Evolutionary conservation across 441 rosid species (phyloP), one percentile per base, ranked within the genome.

Genomic region (Iberis amara): DNA sequence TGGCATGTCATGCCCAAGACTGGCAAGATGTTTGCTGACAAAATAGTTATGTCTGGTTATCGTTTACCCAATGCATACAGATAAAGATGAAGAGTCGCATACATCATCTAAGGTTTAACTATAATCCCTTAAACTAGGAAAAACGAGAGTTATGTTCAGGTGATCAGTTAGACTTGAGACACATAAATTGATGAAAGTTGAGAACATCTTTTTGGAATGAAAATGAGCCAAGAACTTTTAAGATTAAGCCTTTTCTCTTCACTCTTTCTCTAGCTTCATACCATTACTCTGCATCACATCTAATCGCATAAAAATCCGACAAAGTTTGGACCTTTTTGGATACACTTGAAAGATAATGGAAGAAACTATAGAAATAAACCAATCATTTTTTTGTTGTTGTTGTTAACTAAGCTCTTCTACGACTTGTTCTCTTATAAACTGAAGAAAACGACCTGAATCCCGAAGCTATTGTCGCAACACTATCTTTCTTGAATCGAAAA

Each of bases 1-100:
- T 92, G 98, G 98, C 96, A 86, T 57, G 96, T 92, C 43, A 92
- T 92, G 98, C 97, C 98, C 13, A 92, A 92, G 78, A 80, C 96
- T 0, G 96, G 98, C 54, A 92, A 83, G 81, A 92, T 86, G 98
- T 79, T 82, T 61, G 79, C 88, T 0, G 74, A 84, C 72, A 90
- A 90, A 62, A 40, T 90, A 23, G 87, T 86, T 55, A 67, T 81
- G 82, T 46, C 96, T 14, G 98, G 98, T 40, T 89, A 80, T 71
- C 81, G 64, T 35, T 68, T 92, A 58, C 98, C 96, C 8, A 21
- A 89, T 95, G 85, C 77, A 41, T 89, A 89, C 55, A 80, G 85
- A 76, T 89, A 65, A 79, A 55, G 47, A 39, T 11, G 39, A 59
- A 11, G 45, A 37, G 11, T 12, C 35, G 33, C 23, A 2, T 38